Conservation (phyloP, 164 flowering plant species). For the Aristolochia contorta region DNA sequence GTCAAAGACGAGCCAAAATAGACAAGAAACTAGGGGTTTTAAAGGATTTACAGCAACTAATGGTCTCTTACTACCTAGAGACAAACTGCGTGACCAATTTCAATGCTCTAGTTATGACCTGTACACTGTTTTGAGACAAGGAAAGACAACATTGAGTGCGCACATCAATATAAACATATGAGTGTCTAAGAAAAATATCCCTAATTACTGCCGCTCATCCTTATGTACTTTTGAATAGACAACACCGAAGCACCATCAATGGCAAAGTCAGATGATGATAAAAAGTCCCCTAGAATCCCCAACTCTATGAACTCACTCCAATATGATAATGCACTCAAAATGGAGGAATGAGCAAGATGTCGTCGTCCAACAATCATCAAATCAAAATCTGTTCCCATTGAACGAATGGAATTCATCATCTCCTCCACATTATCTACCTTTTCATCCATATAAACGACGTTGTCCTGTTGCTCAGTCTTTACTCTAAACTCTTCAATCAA, state of each 20-base stretch:
- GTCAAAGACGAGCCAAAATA: too few species aligned
- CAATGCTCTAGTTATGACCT: too few species aligned
- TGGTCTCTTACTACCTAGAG: too few species aligned
- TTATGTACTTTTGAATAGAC: too few species aligned
- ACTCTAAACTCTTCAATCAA: not conserved
- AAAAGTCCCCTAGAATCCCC: conserved; percentile 4
- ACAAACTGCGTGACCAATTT: too few species aligned
- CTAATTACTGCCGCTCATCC: too few species aligned
- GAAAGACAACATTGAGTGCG: too few species aligned
- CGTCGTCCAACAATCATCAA: conserved; percentile 6
- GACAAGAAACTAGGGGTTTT: too few species aligned
- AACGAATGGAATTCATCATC: not conserved
- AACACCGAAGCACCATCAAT: not conserved
- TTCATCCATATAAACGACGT: conserved; percentile 3
- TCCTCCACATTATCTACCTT: conserved; percentile 1
- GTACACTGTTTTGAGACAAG: too few species aligned
- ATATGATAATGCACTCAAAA: not conserved
- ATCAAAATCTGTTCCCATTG: not conserved
- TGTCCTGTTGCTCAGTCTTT: not conserved
- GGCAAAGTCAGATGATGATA: conserved; percentile 2
- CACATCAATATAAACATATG: too few species aligned
- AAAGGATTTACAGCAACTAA: too few species aligned
- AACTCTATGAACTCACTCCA: conserved; percentile 5
- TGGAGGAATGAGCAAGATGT: not conserved
- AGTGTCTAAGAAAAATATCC: too few species aligned